Base-by-base conservation (phyloP, 352 stramenopile genomes). In the Phytophthora sp. region DNA sequence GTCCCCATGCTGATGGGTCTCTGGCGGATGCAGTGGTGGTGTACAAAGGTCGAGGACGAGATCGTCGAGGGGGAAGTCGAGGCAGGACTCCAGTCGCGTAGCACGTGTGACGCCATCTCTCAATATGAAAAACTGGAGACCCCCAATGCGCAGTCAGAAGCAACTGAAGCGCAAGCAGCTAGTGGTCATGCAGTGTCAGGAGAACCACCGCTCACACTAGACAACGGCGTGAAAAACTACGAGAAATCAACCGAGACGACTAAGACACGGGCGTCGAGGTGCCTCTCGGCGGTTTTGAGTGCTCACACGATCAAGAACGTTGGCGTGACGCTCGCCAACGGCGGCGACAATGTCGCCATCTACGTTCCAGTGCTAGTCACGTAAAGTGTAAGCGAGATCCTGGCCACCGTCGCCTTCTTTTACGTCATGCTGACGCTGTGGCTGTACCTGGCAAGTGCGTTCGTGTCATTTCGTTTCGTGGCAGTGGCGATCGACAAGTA, bases 391-490 rank as follows among this genome's bases (percentile, higher is more conserved):
- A 17, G 24, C 21, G 35, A 57, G 15, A 48, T 57, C n/a, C 15
- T 57, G 26, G n/a, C 48, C 34, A 57, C 50, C 15, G 21, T 57
- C 6, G 50, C 26, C 2, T 39, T 57, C 31, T 57, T 57, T 35
- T 57, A 57, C 26, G 5, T 48, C 12, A 5, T 48, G 26, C 17
- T 48, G n/a, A 18, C 42, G 11, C 12, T 57, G 37, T 57, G 37
- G 26, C 2, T 58, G 50, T 49, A 58, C 21, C 35, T 45, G 3
- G 23, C 37, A 6, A 18, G 23, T 24, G 12, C 24, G 17, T 42
- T 58, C 26, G 50, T 57, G 2, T 48, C 49, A 4, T 27, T 48
- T 18, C 21, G 21, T 17, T 13, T 48, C 9, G 21, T 57, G 23
- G 9, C 35, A 5, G 20, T 38, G 4, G 46, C 48, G 27, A 48